phyloP scores from a whole-genome alignment of 768 basidiomycete genomes.

The Sistotremastrum niveocremeum region DNA sequence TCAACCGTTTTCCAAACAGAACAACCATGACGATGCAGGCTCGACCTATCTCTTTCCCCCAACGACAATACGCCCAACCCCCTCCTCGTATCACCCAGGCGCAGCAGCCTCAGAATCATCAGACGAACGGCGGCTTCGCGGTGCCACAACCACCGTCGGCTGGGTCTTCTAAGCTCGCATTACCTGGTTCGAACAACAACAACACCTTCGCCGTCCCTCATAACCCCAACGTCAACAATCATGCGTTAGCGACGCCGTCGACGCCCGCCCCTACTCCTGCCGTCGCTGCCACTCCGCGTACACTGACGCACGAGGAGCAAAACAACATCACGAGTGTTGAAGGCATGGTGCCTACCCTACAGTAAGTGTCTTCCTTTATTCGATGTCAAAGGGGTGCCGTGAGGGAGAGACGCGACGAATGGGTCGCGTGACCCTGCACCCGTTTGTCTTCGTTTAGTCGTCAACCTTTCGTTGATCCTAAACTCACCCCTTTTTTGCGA shows the following conservation, averaged over 20 bases:
- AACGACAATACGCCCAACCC: too few species aligned
- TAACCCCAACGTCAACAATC: constrained; percentile 17
- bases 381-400: not conserved
- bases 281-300: constrained; percentile 54
- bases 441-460: not conserved
- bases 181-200: too few species aligned
- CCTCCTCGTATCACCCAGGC: too few species aligned
- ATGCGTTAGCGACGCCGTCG: constrained; percentile 44
- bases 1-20: too few species aligned
- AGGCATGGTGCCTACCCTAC: constrained; percentile 96
- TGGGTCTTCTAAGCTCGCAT: too few species aligned
- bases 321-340: constrained; percentile 95
- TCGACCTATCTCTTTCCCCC: too few species aligned
- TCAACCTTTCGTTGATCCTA: not conserved
- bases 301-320: constrained; percentile 67
- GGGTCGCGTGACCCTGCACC: too few species aligned
- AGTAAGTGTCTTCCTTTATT: constrained; percentile 29
- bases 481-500: not conserved
- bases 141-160: too few species aligned
- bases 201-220: constrained; percentile 4
- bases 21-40: too few species aligned
- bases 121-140: too few species aligned
- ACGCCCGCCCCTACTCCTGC: constrained; percentile 33
- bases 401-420: too few species aligned
- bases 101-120: too few species aligned